Conservation (phyloP, 116 monocot species). For the Zostera marina region DNA sequence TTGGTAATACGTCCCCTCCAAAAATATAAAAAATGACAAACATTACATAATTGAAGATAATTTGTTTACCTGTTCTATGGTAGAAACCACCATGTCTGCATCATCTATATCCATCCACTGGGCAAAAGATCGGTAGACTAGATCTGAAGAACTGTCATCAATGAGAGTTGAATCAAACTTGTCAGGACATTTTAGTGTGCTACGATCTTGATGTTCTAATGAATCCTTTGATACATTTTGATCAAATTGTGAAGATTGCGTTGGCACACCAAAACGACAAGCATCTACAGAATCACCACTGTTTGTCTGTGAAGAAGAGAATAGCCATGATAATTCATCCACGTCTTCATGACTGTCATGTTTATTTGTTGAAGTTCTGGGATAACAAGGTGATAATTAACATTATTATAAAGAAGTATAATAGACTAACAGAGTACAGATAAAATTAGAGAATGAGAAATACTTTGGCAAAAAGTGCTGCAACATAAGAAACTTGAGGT, state of each 20-base stretch:
- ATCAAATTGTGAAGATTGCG: not conserved
- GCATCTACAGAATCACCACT: not conserved
- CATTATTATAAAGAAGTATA: not conserved
- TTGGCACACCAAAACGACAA: not conserved
- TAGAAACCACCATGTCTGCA: not conserved
- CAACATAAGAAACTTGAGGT: not conserved
- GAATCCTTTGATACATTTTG: not conserved
- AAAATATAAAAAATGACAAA: too few relatives aligned
- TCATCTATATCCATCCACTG: slow-evolving; percentile 4
- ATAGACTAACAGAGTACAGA: not conserved
- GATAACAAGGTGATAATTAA: too few relatives aligned
- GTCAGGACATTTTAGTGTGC: not conserved
- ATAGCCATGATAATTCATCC: slow-evolving; percentile 1
- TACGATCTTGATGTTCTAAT: not conserved
- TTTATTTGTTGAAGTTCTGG: not conserved
- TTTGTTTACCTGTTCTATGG: not conserved
- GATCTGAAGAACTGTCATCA: not conserved
- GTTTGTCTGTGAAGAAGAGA: not conserved
- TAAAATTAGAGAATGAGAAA: not conserved
- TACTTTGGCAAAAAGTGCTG: not conserved
- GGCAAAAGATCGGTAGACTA: not conserved
- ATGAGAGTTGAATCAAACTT: not conserved
- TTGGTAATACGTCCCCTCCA: too few relatives aligned
- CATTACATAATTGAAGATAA: not conserved
- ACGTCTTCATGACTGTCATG: not conserved